phyloP scores from a whole-genome alignment of 257 asterid genomes.

The Salvia splendens region DNA sequence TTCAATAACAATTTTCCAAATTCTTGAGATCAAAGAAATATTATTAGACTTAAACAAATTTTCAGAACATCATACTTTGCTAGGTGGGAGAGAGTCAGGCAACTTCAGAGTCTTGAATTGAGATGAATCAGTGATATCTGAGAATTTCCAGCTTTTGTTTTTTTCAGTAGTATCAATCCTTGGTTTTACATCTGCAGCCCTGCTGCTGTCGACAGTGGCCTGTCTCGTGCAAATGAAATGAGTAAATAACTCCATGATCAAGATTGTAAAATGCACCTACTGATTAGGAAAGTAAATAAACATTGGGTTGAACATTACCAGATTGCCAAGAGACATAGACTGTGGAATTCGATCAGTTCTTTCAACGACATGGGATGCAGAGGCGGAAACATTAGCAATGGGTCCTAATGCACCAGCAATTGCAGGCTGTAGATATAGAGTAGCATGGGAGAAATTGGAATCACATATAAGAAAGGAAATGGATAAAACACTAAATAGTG shows the following conservation, averaged over 20 bases:
- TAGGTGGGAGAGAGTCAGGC: constrained; percentile 81
- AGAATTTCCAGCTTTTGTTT: constrained; percentile 78
- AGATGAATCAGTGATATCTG: constrained; percentile 80
- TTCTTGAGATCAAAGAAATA: constrained; percentile 1
- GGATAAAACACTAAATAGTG: constrained; percentile 6
- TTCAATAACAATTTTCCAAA: background rate
- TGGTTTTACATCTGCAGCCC: constrained; percentile 84
- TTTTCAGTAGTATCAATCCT: constrained; percentile 70
- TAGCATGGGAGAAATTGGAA: constrained; percentile 21
- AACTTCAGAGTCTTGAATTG: constrained; percentile 80
- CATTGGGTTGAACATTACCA: constrained; percentile 43
- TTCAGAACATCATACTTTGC: constrained; percentile 58
- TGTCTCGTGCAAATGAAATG: constrained; percentile 40
- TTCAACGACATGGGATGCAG: constrained; percentile 65
- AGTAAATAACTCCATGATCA: constrained; percentile 11
- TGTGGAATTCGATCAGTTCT: constrained; percentile 78
- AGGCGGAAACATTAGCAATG: constrained; percentile 56
- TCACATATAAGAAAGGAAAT: constrained; percentile 22
- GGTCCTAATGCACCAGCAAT: constrained; percentile 71
- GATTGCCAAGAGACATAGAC: constrained; percentile 73
- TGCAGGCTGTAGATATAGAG: constrained; percentile 64
- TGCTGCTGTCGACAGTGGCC: constrained; percentile 81
- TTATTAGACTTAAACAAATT: constrained; percentile 6
- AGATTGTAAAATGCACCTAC: background rate
- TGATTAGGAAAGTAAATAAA: constrained; percentile 10